phyloP scores from a whole-genome alignment of 495 filamentous ascomycete genomes.

The Aspergillus cristatus region DNA sequence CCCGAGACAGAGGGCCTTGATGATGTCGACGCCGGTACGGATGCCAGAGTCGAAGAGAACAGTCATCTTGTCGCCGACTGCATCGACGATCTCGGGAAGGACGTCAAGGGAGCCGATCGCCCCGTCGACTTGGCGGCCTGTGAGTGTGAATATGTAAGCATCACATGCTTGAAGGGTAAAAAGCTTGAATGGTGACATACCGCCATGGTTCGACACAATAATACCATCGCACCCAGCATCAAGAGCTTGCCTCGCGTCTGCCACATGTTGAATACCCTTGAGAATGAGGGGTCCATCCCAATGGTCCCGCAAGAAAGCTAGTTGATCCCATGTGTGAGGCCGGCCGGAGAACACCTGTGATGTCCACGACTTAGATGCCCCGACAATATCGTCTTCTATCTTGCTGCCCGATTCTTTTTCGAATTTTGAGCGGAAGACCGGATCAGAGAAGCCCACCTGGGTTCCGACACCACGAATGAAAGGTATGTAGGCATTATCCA shows the following conservation, averaged over 20 bases:
- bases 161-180: background rate
- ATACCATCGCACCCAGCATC: slow-evolving; percentile 44
- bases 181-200: slow-evolving; percentile 13
- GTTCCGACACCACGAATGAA: slow-evolving; percentile 37
- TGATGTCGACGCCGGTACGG: slow-evolving; percentile 50
- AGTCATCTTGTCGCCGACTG: slow-evolving; percentile 43
- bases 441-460: slow-evolving; percentile 44
- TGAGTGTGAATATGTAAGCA: background rate
- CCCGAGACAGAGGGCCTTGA: slow-evolving; percentile 85
- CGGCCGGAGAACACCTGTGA: slow-evolving; percentile 38
- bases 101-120: slow-evolving; percentile 56
- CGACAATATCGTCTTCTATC: slow-evolving; percentile 40
- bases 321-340: slow-evolving; percentile 49
- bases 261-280: slow-evolving; percentile 42
- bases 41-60: slow-evolving; percentile 60
- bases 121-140: slow-evolving; percentile 57
- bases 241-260: slow-evolving; percentile 39
- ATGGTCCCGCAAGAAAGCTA: slow-evolving; percentile 43
- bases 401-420: slow-evolving; percentile 34
- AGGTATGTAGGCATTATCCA: slow-evolving; percentile 52
- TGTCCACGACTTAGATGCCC: slow-evolving; percentile 41
- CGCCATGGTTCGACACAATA: slow-evolving; percentile 47
- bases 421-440: slow-evolving; percentile 51
- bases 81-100: slow-evolving; percentile 53
- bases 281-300: slow-evolving; percentile 53